Evolutionary conservation across 2,329 filamentous ascomycete species (phyloP).

Genomic region (Cyphellophora europaea): DNA sequence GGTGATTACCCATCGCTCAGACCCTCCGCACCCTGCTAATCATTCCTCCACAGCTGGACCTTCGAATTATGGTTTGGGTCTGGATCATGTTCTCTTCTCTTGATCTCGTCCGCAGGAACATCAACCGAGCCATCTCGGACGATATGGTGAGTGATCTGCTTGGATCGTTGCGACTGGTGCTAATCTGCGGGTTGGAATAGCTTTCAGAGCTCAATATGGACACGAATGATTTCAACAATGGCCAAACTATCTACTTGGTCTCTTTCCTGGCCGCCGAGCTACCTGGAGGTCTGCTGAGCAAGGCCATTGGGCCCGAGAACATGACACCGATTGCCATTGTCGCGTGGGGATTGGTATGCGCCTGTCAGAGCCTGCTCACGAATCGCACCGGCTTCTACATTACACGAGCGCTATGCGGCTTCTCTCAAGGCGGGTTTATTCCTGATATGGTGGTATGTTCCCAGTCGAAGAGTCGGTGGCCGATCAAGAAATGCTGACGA

Average conservation of each 20-base stretch:
- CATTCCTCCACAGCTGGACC: too few relatives aligned
- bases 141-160: slow-evolving; percentile 40
- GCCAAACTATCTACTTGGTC: slow-evolving; percentile 46
- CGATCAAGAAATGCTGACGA: too few relatives aligned
- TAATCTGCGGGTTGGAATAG: slow-evolving; percentile 17
- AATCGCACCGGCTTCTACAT: slow-evolving; percentile 29
- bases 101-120: too few relatives aligned
- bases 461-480: slow-evolving; percentile 2
- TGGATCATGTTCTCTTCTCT: too few relatives aligned
- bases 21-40: too few relatives aligned
- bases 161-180: slow-evolving; percentile 29
- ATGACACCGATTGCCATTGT: slow-evolving; percentile 47
- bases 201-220: slow-evolving; percentile 14
- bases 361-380: slow-evolving; percentile 32
- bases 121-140: too few relatives aligned
- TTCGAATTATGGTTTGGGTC: too few relatives aligned
- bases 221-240: slow-evolving; percentile 47
- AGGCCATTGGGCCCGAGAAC: slow-evolving; percentile 42
- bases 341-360: slow-evolving; percentile 40
- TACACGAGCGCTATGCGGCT: slow-evolving; percentile 32
- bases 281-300: slow-evolving; percentile 46
- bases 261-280: slow-evolving; percentile 45
- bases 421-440: slow-evolving; percentile 48
- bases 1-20: too few relatives aligned
- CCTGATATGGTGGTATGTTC: slow-evolving; percentile 3